phyloP scores from a whole-genome alignment of 2,329 filamentous ascomycete genomes.

The Penicillium sp. region DNA sequence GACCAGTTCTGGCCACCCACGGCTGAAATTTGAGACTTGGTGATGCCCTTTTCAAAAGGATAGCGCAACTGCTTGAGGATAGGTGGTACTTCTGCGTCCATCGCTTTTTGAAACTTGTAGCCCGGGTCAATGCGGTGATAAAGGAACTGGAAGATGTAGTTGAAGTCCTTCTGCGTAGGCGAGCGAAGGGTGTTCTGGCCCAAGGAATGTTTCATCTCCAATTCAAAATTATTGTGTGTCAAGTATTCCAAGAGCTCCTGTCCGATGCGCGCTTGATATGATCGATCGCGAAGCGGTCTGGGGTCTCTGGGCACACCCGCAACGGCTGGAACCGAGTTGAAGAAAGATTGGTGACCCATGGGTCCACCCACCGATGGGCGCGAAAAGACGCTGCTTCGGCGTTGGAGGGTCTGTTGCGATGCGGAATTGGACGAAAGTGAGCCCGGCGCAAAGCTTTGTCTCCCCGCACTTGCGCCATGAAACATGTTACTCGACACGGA shows the following conservation, averaged over 20 bases:
- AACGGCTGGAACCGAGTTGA: conserved; percentile 78
- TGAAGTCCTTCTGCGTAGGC: conserved; percentile 97
- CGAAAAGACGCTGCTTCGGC: conserved; percentile 80
- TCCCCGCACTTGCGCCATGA: conserved; percentile 57
- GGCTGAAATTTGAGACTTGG: conserved; percentile 91
- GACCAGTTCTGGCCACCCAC: conserved; percentile 98
- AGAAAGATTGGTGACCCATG: conserved; percentile 87
- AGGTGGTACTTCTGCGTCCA: conserved; percentile 91
- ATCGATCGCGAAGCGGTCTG: conserved; percentile 77
- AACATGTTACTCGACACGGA: conserved; percentile 73
- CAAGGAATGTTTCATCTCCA: conserved; percentile 96
- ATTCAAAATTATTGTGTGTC: conserved; percentile 90
- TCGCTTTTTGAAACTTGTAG: conserved; percentile 90
- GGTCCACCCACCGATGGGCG: conserved; percentile 69
- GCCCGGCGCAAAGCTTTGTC: conserved; percentile 71
- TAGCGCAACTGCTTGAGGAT: conserved; percentile 93
- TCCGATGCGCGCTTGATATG: conserved; percentile 78
- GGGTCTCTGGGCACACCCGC: conserved; percentile 86
- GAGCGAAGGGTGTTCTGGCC: conserved; percentile 88
- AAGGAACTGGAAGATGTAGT: conserved; percentile 96
- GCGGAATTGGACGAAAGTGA: conserved; percentile 56
- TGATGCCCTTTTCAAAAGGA: conserved; percentile 92
- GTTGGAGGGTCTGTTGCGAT: conserved; percentile 56
- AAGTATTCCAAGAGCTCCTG: conserved; percentile 92
- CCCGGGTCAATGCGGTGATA: conserved; percentile 94